Evolutionary conservation across 495 filamentous ascomycete genomes (phyloP), one percentile per base, ranked within the genome.

Genomic region (Hypoxylon trugodes): DNA sequence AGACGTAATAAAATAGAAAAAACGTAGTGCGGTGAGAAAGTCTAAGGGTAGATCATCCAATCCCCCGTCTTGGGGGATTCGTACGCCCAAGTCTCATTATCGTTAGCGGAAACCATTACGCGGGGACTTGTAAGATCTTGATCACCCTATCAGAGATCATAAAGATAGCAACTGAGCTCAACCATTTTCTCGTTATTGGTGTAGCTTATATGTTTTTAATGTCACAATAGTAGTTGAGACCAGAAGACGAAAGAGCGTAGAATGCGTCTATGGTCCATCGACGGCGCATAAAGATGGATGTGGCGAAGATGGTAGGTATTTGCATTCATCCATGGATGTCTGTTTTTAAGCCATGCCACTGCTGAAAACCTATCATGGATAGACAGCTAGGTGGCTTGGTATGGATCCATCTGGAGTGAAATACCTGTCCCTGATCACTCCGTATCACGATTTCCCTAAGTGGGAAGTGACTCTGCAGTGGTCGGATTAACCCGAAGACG

Each of bases 241-340:
- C 16, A n/a, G 33, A 15, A 33, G n/a, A 1, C 8, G 13, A 16
- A 28, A 13, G 24, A 47, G 13, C 13, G 24, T 12, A 16, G n/a
- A 16, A 42, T 15, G 16, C 6, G 22, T 35, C 25, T 10, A n/a
- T 28, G 7, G 37, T 10, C 13, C 13, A 15, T 47, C 24, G 22
- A 28, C 47, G 26, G 33, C 30, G 61, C 52, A 64, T 56, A 33
- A 64, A 58, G 21, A 38, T 52, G 47, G 46, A 37, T 46, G 46
- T 21, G 61, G 61, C 61, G 36, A 48, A 52, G 53, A 53, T 58
- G 61, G 40, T 47, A 64, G 46, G 16, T 58, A 64, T 46, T 58
- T 64, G 61, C 57, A 58, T 30, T 8, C 18, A 59, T n/a, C n/a
- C n/a, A n/a, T n/a, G n/a, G n/a, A n/a, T 32, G 24, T 18, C 37